Percentiles rank a stretch among this genome's conserved stretches.
Evolutionary conservation across 2,329 filamentous ascomycete genomes (phyloP).

Genomic region (Pseudocercospora fijiensis): DNA sequence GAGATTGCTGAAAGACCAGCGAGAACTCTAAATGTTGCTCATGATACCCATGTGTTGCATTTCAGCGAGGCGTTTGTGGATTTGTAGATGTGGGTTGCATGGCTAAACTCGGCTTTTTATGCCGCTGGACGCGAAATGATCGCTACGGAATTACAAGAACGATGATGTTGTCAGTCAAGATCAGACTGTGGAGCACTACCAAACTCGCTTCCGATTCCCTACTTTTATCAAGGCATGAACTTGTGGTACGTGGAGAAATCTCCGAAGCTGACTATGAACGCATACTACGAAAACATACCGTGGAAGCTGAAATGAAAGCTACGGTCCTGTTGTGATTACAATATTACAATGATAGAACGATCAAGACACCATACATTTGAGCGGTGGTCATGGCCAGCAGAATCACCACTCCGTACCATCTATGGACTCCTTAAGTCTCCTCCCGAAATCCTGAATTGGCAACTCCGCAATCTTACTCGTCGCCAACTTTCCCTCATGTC

Average conservation of each 20-base stretch:
- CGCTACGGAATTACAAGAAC: not conserved
- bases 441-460: not conserved
- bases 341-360: too few relatives aligned
- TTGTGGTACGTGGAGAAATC: not conserved
- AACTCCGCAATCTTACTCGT: not conserved
- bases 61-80: conserved; percentile 4
- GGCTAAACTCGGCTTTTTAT: not conserved
- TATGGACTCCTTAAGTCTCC: not conserved
- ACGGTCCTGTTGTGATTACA: too few relatives aligned
- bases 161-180: not conserved
- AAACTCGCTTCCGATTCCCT: not conserved
- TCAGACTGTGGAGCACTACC: not conserved
- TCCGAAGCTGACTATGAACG: not conserved
- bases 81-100: not conserved
- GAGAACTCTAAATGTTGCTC: conserved; percentile 12
- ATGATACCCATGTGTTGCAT: conserved; percentile 1
- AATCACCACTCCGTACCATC: not conserved
- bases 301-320: not conserved
- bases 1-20: conserved; percentile 62
- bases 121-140: not conserved
- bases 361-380: not conserved
- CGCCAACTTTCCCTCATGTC: not conserved
- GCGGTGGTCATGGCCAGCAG: not conserved
- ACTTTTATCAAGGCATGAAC: not conserved
- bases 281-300: not conserved